phyloP scores from a whole-genome alignment of 441 rosid species.

The Gossypium armourianum region DNA sequence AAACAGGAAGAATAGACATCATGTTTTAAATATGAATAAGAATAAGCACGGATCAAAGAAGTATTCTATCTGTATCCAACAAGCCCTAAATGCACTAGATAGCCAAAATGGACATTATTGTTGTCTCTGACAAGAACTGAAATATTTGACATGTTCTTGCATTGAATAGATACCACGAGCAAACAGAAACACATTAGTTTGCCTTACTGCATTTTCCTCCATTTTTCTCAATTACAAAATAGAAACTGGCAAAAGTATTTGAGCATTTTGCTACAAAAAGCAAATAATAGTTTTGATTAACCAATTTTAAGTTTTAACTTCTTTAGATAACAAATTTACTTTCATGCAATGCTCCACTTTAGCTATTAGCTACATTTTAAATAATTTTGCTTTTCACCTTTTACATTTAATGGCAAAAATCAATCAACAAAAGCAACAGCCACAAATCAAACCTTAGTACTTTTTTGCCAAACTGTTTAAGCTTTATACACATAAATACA shows the following conservation, averaged over 20 bases:
- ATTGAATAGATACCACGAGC: not conserved
- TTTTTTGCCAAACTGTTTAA: not conserved
- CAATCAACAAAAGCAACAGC: not conserved
- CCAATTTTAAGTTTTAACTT: not conserved
- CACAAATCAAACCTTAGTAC: not conserved
- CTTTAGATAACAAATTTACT: not conserved
- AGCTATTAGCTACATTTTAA: not conserved
- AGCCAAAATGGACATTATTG: too few relatives aligned
- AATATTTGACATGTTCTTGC: not conserved
- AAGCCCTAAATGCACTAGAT: too few relatives aligned
- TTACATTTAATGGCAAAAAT: not conserved
- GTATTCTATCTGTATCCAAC: too few relatives aligned
- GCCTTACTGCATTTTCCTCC: not conserved
- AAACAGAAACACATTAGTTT: not conserved
- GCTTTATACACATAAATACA: not conserved
- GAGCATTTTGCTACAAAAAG: not conserved
- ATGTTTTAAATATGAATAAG: not conserved
- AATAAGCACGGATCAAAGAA: not conserved
- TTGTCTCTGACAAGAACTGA: not conserved
- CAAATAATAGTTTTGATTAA: not conserved
- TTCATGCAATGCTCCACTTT: constrained; percentile 1
- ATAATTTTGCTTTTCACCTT: not conserved
- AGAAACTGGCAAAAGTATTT: not conserved
- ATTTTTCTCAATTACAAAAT: not conserved
- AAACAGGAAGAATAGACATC: not conserved